Evolutionary conservation across 2,329 filamentous ascomycete species (phyloP), one percentile per base, ranked within the genome.

Genomic region (Arthrocladium fulminans): DNA sequence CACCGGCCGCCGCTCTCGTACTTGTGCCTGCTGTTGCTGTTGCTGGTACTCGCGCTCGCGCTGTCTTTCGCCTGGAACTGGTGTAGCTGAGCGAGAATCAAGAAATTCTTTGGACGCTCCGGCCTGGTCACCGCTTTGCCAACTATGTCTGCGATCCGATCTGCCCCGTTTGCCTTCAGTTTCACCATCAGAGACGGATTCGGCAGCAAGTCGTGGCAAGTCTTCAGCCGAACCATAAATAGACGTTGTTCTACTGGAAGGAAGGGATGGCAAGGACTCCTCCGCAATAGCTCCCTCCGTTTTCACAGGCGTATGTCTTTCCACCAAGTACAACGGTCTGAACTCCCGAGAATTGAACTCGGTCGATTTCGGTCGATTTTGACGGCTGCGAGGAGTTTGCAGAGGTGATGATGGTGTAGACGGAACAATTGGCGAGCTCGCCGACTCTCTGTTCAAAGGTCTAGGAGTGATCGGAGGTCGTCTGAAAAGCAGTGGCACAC

Each of bases 291-390:
- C 62, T 53, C 63, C 67, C 13, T 51, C 59, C 15, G 63, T 60
- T 57, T 74, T 73, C 15, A 54, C 60, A 8, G 61, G 54, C 17
- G 69, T 67, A 55, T 74, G 77, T 24, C 73, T 80, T 63, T 94
- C 86, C 5, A 94, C 79, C 19, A 95, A 80, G 65, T 86, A 90
- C 7, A 96, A 69, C 0, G 89, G 89, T 56, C 85, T 82, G 59
- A 89, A 83, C 61, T 92, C 87, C 47, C 77, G 77, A 15, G 65
- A 66, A 51, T 67, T 72, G 60, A 77, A 77, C 52, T 79, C 74
- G 3, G 68, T 67, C 1, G 75, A 78, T 45, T 65, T 67, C 1
- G 70, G 65, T 29, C 74, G 71, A 39, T 65, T 63, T 52, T 73
- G 70, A 25, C 71, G 67, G 10, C 63, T 61, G n/a, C 61, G 56